Percentiles rank a stretch among this genome's conserved stretches.
These are phyloP conservation scores for Aureobasidium sp. DNA, from an alignment of 2,329 filamentous ascomycete genomes.

Conservation along the genomic window DNA sequence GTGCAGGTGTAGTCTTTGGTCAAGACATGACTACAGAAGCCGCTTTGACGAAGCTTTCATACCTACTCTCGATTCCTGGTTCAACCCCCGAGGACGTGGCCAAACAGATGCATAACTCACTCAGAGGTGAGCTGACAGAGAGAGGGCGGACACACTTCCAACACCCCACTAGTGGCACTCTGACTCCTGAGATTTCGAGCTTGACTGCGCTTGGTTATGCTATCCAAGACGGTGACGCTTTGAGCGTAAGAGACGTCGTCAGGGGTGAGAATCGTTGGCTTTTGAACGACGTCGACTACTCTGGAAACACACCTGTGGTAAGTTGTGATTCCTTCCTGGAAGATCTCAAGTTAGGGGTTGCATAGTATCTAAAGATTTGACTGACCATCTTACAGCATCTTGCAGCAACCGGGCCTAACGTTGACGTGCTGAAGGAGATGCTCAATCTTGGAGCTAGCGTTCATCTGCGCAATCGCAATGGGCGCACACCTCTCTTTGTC, in stretches of 20 bases:
- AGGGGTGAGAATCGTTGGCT: constrained; percentile 58
- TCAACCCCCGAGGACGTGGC: constrained; percentile 59
- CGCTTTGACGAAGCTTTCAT: constrained; percentile 82
- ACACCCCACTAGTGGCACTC: constrained; percentile 51
- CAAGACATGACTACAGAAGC: constrained; percentile 85
- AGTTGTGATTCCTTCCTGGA: constrained; percentile 20
- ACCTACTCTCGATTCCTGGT: constrained; percentile 63
- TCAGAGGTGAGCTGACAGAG: constrained; percentile 82
- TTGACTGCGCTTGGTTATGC: constrained; percentile 74
- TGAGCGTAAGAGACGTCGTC: constrained; percentile 58
- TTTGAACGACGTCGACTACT: constrained; percentile 69
- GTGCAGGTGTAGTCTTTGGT: constrained; percentile 80
- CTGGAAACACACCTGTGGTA: constrained; percentile 60
- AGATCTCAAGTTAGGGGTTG: too few species aligned
- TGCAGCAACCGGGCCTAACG: constrained; percentile 47
- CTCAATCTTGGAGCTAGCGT: constrained; percentile 50
- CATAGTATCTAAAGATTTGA: not conserved
- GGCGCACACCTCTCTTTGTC: constrained; percentile 51
- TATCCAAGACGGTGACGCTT: constrained; percentile 62
- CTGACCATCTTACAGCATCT: constrained; percentile 39
- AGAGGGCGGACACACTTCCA: constrained; percentile 64
- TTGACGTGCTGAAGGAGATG: constrained; percentile 48
- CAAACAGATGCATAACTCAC: constrained; percentile 61
- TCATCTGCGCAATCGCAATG: constrained; percentile 50
- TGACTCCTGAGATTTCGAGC: constrained; percentile 52